Percentiles rank a stretch among this genome's conserved stretches.
Conservation (phyloP, 164 flowering plant genomes). For the Buxus sempervirens region DNA sequence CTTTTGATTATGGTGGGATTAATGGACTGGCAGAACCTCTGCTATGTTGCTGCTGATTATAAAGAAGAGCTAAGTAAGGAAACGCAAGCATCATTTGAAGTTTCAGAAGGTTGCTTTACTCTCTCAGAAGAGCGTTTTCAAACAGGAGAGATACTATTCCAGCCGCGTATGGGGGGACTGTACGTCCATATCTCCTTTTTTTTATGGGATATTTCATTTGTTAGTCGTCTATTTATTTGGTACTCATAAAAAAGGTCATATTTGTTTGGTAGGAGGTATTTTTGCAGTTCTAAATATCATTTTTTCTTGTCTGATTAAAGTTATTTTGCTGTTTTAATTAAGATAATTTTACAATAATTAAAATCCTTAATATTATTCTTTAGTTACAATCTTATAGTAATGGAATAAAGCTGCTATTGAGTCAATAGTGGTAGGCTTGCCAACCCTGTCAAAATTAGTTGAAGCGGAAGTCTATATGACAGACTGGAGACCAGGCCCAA, state of each 20-base stretch:
- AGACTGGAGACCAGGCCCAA: neutral
- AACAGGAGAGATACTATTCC: conserved; percentile 89
- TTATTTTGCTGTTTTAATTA: neutral
- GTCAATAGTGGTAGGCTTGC: neutral
- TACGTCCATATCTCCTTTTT: conserved; percentile 36
- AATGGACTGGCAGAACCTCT: conserved; percentile 55
- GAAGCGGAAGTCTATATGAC: neutral
- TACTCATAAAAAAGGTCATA: too few relatives aligned
- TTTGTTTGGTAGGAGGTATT: too few relatives aligned
- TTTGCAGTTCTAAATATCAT: neutral
- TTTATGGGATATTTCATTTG: conserved; percentile 11
- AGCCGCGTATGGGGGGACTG: conserved; percentile 83
- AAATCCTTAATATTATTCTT: neutral
- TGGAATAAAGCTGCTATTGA: neutral
- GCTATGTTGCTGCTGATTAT: conserved; percentile 91
- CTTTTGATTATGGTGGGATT: conserved; percentile 12
- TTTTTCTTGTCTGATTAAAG: neutral
- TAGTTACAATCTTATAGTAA: neutral
- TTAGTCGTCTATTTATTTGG: too few relatives aligned
- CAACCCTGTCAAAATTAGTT: neutral
- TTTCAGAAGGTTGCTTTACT: conserved; percentile 61
- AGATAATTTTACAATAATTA: neutral
- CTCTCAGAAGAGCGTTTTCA: conserved; percentile 87
- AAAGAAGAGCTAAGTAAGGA: conserved; percentile 75
- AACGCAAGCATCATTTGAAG: conserved; percentile 57